Conservation (phyloP, 257 asterid genomes). For the Solanum chmielewskii region DNA sequence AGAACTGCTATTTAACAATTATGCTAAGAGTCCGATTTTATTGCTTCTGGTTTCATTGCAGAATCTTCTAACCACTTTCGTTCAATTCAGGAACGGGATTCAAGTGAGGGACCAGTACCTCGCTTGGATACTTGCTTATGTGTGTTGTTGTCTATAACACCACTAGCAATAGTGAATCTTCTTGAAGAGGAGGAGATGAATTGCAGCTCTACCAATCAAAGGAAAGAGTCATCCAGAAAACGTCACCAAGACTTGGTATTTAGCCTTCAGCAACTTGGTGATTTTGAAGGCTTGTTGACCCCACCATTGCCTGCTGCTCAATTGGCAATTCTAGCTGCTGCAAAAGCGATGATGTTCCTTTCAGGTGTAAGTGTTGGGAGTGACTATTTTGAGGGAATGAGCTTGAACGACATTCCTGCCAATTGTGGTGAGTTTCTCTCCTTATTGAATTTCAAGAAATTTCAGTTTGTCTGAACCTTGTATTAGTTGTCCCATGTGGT, state of each 20-base stretch:
- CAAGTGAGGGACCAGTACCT: conserved; percentile 90
- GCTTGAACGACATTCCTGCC: conserved; percentile 71
- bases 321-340: conserved; percentile 94
- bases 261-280: conserved; percentile 75
- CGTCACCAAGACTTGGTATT: conserved; percentile 66
- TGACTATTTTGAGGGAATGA: conserved; percentile 78
- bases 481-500: neutral
- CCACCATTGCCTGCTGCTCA: conserved; percentile 70
- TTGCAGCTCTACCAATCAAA: conserved; percentile 22
- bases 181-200: conserved; percentile 76
- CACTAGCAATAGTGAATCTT: conserved; percentile 68
- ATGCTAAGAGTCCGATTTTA: neutral
- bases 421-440: conserved; percentile 62
- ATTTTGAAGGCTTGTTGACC: conserved; percentile 78
- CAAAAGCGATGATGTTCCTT: conserved; percentile 84
- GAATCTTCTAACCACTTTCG: conserved; percentile 2
- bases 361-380: conserved; percentile 64
- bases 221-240: conserved; percentile 35
- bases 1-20: neutral
- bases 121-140: conserved; percentile 92
- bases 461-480: neutral
- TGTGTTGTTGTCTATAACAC: conserved; percentile 66
- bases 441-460: neutral
- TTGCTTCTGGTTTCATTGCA: neutral
- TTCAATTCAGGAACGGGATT: conserved; percentile 68